Evolutionary conservation across 2,329 filamentous ascomycete species (phyloP).

Genomic region (Scytalidium lignicola): DNA sequence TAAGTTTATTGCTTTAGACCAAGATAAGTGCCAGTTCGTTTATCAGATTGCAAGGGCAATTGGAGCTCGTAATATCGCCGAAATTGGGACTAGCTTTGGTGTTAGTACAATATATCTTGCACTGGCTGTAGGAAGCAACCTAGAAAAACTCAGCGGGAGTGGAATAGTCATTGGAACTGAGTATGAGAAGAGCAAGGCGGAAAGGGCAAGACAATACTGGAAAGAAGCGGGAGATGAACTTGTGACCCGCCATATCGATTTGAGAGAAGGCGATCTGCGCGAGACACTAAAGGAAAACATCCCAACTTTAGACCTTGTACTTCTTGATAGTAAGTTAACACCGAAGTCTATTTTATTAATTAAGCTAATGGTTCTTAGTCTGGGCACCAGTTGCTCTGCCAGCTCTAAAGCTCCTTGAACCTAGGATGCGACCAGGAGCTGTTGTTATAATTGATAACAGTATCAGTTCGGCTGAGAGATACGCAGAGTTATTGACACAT

Average conservation of each 20-base stretch:
- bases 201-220: constrained; percentile 49
- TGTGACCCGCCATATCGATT: constrained; percentile 42
- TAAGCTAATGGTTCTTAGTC: constrained; percentile 32
- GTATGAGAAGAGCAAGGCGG: constrained; percentile 50
- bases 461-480: constrained; percentile 32
- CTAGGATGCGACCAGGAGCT: constrained; percentile 40
- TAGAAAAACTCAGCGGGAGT: constrained; percentile 20
- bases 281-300: constrained; percentile 49
- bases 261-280: constrained; percentile 51
- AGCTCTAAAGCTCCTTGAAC: constrained; percentile 41
- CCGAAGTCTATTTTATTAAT: not conserved
- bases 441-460: constrained; percentile 47
- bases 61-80: constrained; percentile 47
- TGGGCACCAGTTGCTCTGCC: constrained; percentile 52
- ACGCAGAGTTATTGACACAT: constrained; percentile 42
- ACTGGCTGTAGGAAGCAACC: constrained; percentile 48
- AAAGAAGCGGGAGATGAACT: constrained; percentile 42
- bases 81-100: constrained; percentile 58
- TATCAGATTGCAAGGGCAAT: constrained; percentile 48
- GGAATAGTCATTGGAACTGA: constrained; percentile 55
- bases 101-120: constrained; percentile 59
- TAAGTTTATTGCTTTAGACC: constrained; percentile 55
- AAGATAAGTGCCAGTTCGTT: constrained; percentile 51
- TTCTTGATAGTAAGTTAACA: constrained; percentile 53
- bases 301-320: constrained; percentile 45